Evolutionary conservation across 805 yeast species (phyloP).

Genomic region (Torulaspora quercuum): DNA sequence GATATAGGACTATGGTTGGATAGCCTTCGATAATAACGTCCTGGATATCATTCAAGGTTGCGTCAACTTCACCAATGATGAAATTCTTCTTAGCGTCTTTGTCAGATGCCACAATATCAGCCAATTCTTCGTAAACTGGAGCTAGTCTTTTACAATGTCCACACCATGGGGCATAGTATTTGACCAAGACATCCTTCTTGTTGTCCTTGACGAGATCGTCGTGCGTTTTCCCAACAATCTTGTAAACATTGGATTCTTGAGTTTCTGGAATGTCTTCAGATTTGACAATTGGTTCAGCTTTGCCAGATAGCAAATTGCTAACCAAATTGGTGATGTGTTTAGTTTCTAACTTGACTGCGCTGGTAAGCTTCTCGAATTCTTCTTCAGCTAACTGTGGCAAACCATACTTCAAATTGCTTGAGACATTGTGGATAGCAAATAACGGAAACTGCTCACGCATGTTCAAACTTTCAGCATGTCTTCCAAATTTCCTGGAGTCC

Average conservation of each 20-base stretch:
- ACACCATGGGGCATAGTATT: conserved; percentile 97
- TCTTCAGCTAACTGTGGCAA: conserved; percentile 51
- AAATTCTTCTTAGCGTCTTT: conserved; percentile 51
- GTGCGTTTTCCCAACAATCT: conserved; percentile 81
- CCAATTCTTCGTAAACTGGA: conserved; percentile 85
- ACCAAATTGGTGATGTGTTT: conserved; percentile 60
- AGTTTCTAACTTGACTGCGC: conserved; percentile 42
- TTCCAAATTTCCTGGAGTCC: conserved; percentile 75
- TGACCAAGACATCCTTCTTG: conserved; percentile 70
- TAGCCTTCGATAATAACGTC: conserved; percentile 79
- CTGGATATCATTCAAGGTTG: conserved; percentile 78
- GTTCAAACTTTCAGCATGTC: conserved; percentile 82
- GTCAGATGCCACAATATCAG: conserved; percentile 57
- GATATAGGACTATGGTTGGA: conserved; percentile 89
- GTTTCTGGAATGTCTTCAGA: conserved; percentile 81
- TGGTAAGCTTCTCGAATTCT: conserved; percentile 27
- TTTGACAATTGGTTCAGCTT: conserved; percentile 68
- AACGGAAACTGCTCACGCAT: conserved; percentile 85
- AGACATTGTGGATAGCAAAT: conserved; percentile 77
- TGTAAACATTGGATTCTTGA: conserved; percentile 71
- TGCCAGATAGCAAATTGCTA: conserved; percentile 58
- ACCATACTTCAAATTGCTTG: conserved; percentile 71
- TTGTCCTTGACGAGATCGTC: conserved; percentile 58
- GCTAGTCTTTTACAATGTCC: conserved; percentile 93
- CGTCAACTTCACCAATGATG: conserved; percentile 81